Base-by-base conservation (phyloP, 192 early-diverging fungal species). In the Rhizophagus clarus region DNA sequence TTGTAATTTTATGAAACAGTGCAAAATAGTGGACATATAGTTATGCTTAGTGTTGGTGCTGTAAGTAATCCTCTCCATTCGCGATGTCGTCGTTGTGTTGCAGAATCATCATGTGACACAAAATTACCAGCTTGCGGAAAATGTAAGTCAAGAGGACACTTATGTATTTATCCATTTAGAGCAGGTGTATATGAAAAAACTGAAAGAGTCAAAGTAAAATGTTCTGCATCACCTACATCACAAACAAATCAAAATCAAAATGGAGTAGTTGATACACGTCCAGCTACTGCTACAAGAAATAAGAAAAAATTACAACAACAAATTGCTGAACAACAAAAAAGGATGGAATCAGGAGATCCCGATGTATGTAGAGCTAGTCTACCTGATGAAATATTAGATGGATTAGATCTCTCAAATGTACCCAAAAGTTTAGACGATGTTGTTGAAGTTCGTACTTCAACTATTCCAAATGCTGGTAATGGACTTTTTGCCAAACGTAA, bases 401-500 rank as follows among this genome's bases (percentile, higher is more conserved):
- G 88, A 32, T 72, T 90, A 42, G 88, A 90, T 81, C 51, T 88
- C 9, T 82, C 74, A 20, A 70, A 81, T 71, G 88, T 95, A 37
- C 94, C 93, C 0, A 84, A 76, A 62, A 72, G 76, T 14, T 87
- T 88, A 81, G 71, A 72, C 0, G 93, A 95, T 42, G 85, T 95
- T 63, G 91, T 95, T 12, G 84, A 90, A 67, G 90, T 93, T 17
- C 81, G 83, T 31, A 49, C 76, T 0, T 95, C 93, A 1, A 87
- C 81, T 0, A 90, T 95, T 62, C 88, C 91, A 10, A 87, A 89
- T 62, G 91, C 92, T 14, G 94, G 94, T n/a, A 89, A 89, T 60
- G 94, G 94, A 0, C 77, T 94, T 7, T 95, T 95, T 87, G 1
- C 82, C 81, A 32, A 45, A 45, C 86, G 92, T 3, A 87, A 91